These are phyloP conservation scores for Fagopyrum esculentum DNA, from an alignment of 148 eudicot species.

Conservation along the genomic window DNA sequence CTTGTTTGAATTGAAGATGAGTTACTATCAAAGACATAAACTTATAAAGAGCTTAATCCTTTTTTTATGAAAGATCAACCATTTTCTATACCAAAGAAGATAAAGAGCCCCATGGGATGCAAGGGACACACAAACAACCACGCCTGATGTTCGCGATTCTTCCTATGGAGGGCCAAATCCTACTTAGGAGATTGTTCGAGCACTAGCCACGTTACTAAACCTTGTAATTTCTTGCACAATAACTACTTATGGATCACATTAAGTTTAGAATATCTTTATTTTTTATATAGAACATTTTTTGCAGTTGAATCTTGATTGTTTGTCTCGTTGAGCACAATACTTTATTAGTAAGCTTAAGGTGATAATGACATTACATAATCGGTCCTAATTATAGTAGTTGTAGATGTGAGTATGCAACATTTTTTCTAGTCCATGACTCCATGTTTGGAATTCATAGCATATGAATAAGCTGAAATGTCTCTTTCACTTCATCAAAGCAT, in stretches of 20 bases:
- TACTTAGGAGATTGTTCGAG: neutral
- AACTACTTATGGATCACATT: neutral
- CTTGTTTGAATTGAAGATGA: neutral
- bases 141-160: neutral
- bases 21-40: neutral
- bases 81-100: neutral
- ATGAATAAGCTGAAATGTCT: neutral
- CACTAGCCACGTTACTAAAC: neutral
- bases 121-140: neutral
- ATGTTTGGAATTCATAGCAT: no score
- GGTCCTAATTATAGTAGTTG: neutral
- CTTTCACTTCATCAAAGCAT: neutral
- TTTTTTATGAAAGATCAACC: neutral
- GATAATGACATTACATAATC: neutral
- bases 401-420: neutral
- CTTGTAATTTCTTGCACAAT: neutral
- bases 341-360: neutral
- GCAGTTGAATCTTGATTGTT: neutral
- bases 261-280: neutral
- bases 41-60: neutral
- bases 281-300: neutral
- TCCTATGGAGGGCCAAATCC: neutral
- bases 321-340: neutral
- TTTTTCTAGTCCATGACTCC: no score
- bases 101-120: neutral